A percentile compares a stretch with the other conserved stretches of the same genome.
Evolutionary conservation across 768 basidiomycete species (phyloP).

Genomic region (Suillus plorans): DNA sequence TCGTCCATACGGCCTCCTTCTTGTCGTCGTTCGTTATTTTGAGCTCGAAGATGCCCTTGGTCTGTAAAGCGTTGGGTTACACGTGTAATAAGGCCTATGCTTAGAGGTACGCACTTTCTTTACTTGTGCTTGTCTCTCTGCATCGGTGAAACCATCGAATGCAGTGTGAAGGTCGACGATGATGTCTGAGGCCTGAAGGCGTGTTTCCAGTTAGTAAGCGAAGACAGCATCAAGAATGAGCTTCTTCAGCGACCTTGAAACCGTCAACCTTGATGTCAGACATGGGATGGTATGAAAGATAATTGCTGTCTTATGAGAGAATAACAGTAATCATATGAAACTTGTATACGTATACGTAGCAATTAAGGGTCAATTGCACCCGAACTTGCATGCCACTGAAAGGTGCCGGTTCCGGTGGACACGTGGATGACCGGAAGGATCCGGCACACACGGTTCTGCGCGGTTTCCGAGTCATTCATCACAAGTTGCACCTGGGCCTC

Average conservation of each 20-base stretch:
- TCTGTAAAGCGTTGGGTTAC: conserved; percentile 41
- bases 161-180: conserved; percentile 51
- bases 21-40: conserved; percentile 72
- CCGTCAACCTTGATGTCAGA: conserved; percentile 70
- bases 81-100: neutral
- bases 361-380: neutral
- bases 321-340: neutral
- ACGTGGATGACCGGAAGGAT: no score
- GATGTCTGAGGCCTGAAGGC: conserved; percentile 62
- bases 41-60: conserved; percentile 86
- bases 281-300: conserved; percentile 39
- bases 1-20: conserved; percentile 80
- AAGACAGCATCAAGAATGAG: neutral
- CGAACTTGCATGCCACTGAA: neutral
- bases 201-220: neutral
- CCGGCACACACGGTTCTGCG: no score
- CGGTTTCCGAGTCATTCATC: no score
- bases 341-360: neutral
- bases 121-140: conserved; percentile 65
- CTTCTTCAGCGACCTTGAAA: conserved; percentile 57
- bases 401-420: no score
- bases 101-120: conserved; percentile 58
- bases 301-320: neutral
- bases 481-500: no score
- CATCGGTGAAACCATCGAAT: conserved; percentile 54